Evolutionary conservation across 2,329 filamentous ascomycete species (phyloP), one percentile per base, ranked within the genome.

Genomic region (Xylariaceae sp.): DNA sequence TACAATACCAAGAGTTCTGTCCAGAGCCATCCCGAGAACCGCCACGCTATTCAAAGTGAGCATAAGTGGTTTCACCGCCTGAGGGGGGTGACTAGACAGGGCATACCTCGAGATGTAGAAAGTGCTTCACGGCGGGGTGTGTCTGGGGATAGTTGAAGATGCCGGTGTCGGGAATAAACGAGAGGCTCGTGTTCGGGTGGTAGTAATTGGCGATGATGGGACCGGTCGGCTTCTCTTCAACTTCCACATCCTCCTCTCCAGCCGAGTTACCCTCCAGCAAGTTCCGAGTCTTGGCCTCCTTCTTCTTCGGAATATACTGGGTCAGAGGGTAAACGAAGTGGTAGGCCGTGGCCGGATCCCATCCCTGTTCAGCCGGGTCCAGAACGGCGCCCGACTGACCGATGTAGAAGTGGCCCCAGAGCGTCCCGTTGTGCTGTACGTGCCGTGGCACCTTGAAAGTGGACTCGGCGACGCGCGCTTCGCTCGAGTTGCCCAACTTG

Each of bases 391-490:
- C 90, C 8, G 78, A 65, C 44, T 94, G 75, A 9, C 78, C 86
- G 40, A 96, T 67, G 51, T 88, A 94, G 60, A 96, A 93, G 59
- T 98, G 92, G 3, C 85, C 90, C 79, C 86, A 95, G 8, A 98
- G 72, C 1, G 90, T 95, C 21, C 86, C 88, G 56, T 96, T 96
- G 46, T 88, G 73, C 67, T 95, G 89, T 1, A 94, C 88, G 26
- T 76, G 70, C 41, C 70, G 68, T 3, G 92, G 90, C 4, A 96
- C 78, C 3, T 70, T 63, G 54, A 98, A 87, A 23, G 70, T 80
- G 5, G 83, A 84, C 46, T 90, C 80, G 37, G 89, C 72, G 35
- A 81, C 71, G 37, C 92, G 77, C 52, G 73, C 80, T 51, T 96
- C 88, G 37, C 77, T 81, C 54, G 71, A 87, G 59, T 93, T 81